Base-by-base conservation (phyloP, 768 basidiomycete genomes). In the Leccinum rimulosum region DNA sequence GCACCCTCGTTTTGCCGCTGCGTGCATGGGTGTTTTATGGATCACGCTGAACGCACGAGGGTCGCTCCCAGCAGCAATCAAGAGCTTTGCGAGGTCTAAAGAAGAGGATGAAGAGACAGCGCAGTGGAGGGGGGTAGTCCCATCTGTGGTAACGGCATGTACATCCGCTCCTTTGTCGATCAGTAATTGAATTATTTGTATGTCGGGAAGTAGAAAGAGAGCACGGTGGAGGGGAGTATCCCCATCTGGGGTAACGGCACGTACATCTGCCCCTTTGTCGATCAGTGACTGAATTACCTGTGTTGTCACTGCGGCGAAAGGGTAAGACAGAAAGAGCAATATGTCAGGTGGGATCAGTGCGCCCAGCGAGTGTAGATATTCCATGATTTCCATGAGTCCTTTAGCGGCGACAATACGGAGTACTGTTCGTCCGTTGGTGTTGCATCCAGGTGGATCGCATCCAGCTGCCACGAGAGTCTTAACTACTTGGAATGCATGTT, bases 351-450 rank as follows among this genome's bases (percentile, higher is more conserved):
- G 40, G 8, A 9, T 2, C n/a, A 5, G 17, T 10, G 10, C 19
- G 9, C 19, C 43, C 11, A 10, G 4, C n/a, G 43, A 45, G 8
- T 19, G 19, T 19, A 45, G 19, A 19, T 45, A 45, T 45, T 11
- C 10, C 9, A 45, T 19, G 9, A 6, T 19, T 45, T 19, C 19
- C 4, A 6, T 33, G 17, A 9, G 10, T n/a, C 19, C 43, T 8
- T 2, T 0, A 0, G 43, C n/a, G 0, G 9, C n/a, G n/a, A 10
- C 10, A 9, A 2, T 0, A 14, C 19, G 40, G 5, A 45, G 5
- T n/a, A 19, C n/a, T 19, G 43, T 45, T 45, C 10, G n/a, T 45
- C 43, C 43, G 14, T 10, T 1, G 2, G 17, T 10, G 43, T 45
- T 45, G 43, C n/a, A 11, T 19, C 19, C 43, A n/a, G n/a, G 19